Evolutionary conservation across 352 stramenopile species (phyloP).

Genomic region (Aphanomyces stellatus): DNA sequence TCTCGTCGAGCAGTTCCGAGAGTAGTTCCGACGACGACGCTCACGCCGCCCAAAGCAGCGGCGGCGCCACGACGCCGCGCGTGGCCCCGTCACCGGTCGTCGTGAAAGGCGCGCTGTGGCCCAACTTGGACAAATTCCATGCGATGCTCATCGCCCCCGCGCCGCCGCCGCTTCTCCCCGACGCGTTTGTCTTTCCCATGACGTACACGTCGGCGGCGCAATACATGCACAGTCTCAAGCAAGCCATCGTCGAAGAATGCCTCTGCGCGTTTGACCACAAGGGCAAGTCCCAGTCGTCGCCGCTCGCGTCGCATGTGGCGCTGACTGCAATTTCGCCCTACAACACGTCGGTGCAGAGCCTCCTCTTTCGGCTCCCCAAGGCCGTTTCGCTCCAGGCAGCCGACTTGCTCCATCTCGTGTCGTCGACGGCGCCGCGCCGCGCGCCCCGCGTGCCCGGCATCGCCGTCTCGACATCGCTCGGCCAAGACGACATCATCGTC

Average conservation of each 20-base stretch:
- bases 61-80: neutral
- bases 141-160: slow-evolving; percentile 50
- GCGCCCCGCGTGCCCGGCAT: neutral
- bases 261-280: slow-evolving; percentile 41
- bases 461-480: neutral
- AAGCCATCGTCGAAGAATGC: slow-evolving; percentile 64
- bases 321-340: neutral
- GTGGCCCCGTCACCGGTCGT: slow-evolving; percentile 24
- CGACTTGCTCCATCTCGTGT: neutral
- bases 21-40: slow-evolving; percentile 8
- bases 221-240: slow-evolving; percentile 47
- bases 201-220: slow-evolving; percentile 38
- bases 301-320: too few species aligned
- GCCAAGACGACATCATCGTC: neutral
- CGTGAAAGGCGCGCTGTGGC: slow-evolving; percentile 61
- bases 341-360: neutral
- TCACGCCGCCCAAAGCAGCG: slow-evolving; percentile 6
- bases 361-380: slow-evolving; percentile 1
- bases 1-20: neutral
- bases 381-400: neutral
- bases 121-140: slow-evolving; percentile 65
- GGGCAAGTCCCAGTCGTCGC: slow-evolving; percentile 19
- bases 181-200: slow-evolving; percentile 30
- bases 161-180: slow-evolving; percentile 29
- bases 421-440: neutral